Conservation (phyloP, 805 yeast species). For the Alloascoidea hylecoeti region DNA sequence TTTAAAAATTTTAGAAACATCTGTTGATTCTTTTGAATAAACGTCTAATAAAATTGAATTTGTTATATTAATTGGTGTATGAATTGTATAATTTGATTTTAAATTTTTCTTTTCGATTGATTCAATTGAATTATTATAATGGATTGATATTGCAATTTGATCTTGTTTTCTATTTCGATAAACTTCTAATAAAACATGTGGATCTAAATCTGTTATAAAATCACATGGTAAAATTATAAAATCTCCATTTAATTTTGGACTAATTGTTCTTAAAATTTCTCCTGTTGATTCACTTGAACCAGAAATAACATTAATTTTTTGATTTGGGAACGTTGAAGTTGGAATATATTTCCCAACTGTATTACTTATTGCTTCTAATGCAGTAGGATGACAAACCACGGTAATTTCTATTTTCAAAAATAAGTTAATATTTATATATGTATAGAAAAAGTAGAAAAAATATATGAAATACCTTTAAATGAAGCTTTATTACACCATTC, state of each 20-base stretch:
- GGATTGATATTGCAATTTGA: constrained; percentile 64
- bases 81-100: constrained; percentile 16
- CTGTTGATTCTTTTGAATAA: constrained; percentile 54
- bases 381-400: constrained; percentile 39
- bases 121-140: constrained; percentile 62
- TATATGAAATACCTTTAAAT: constrained; percentile 37
- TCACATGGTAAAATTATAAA: constrained; percentile 90
- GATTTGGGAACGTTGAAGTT: constrained; percentile 11
- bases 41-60: constrained; percentile 50
- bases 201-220: constrained; percentile 83
- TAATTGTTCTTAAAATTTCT: constrained; percentile 37
- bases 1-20: constrained; percentile 55
- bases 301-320: neutral
- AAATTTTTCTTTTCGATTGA: constrained; percentile 59
- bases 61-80: constrained; percentile 16
- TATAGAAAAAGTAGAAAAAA: too few relatives aligned
- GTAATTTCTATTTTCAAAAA: constrained; percentile 41
- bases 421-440: too few relatives aligned
- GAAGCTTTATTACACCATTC: constrained; percentile 90
- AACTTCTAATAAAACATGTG: constrained; percentile 74
- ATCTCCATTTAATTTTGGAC: constrained; percentile 23
- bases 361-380: constrained; percentile 28
- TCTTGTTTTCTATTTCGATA: constrained; percentile 57
- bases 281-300: constrained; percentile 42
- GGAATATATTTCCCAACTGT: constrained; percentile 34